Percentiles rank a stretch among this genome's conserved stretches.
phyloP scores from a whole-genome alignment of 176 grass and related monocot species.

The Pharus latifolius region DNA sequence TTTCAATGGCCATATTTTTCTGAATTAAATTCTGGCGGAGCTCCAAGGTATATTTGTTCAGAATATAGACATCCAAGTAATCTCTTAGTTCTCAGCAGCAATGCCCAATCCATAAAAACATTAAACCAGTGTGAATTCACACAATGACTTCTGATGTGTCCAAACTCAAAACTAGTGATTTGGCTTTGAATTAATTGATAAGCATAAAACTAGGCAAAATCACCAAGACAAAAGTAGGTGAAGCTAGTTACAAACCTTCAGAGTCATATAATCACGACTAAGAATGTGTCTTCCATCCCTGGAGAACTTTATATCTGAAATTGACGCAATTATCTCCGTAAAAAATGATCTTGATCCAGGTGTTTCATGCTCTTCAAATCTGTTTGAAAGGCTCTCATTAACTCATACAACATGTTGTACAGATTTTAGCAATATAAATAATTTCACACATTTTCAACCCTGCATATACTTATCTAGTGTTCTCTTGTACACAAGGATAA shows the following conservation, averaged over 20 bases:
- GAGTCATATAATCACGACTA: conserved; percentile 97
- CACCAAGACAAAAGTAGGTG: background rate
- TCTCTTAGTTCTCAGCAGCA: no score
- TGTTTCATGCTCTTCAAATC: conserved; percentile 84
- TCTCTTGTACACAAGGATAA: background rate
- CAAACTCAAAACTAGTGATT: background rate
- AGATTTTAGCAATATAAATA: background rate
- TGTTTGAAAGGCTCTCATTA: conserved; percentile 22
- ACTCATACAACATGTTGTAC: conserved; percentile 9
- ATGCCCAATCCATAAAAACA: background rate
- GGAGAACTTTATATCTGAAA: conserved; percentile 85
- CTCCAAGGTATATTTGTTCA: no score
- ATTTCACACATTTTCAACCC: background rate
- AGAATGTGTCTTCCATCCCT: conserved; percentile 81
- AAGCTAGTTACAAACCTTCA: conserved; percentile 48
- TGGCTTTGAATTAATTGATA: background rate
- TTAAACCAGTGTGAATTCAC: background rate
- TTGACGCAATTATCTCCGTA: conserved; percentile 89
- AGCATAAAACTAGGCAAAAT: background rate
- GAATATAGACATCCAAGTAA: no score
- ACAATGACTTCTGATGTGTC: background rate
- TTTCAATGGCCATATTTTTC: no score
- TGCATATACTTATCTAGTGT: background rate
- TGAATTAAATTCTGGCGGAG: no score
- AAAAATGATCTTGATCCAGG: conserved; percentile 82